Evolutionary conservation across 164 flowering plant species (phyloP).

Genomic region (Tinospora cordifolia): DNA sequence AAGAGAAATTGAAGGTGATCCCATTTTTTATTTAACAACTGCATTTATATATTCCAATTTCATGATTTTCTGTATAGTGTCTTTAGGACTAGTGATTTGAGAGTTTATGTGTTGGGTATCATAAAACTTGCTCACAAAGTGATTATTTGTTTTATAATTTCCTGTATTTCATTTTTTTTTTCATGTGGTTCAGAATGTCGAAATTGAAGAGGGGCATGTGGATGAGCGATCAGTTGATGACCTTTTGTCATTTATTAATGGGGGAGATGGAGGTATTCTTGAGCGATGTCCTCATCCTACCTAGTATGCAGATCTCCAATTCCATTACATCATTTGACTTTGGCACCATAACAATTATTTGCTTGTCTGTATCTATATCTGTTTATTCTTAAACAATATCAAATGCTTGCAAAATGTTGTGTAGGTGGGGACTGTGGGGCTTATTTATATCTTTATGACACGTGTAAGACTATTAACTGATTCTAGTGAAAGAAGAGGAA

Average conservation of each 20-base stretch:
- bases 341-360: too few species aligned
- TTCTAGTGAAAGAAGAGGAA: too few species aligned
- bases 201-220: conserved; percentile 57
- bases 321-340: too few species aligned
- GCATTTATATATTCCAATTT: background rate
- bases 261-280: conserved; percentile 35
- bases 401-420: too few species aligned
- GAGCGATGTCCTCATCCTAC: conserved; percentile 1
- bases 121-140: background rate
- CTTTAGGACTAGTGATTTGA: background rate
- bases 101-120: background rate
- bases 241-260: conserved; percentile 78
- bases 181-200: conserved; percentile 51
- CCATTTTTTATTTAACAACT: conserved; percentile 6
- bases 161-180: background rate
- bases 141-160: background rate
- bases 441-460: too few species aligned
- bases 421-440: too few species aligned
- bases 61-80: background rate
- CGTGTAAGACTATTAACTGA: too few species aligned
- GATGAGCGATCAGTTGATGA: conserved; percentile 93
- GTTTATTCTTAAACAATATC: too few species aligned
- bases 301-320: background rate
- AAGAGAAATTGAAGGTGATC: conserved; percentile 60
- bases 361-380: background rate